Percentiles rank a stretch among this genome's conserved stretches.
Conservation (phyloP, 208 protist species). For the Hexamita inflata region DNA sequence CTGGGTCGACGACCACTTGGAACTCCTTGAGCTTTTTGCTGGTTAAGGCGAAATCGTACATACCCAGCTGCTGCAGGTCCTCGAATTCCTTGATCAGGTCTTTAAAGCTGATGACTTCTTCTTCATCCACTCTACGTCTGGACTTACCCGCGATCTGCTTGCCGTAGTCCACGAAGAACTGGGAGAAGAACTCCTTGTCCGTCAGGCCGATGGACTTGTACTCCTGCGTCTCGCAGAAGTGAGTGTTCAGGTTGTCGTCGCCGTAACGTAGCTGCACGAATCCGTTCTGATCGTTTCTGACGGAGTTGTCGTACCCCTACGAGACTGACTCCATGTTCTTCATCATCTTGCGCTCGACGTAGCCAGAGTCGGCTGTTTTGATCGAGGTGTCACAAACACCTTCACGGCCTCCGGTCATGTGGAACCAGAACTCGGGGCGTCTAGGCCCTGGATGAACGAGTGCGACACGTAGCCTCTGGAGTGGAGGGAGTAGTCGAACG, state of each 20-base stretch:
- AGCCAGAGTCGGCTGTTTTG: conserved; percentile 99
- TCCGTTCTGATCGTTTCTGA: conserved; percentile 68
- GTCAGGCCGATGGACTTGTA: conserved; percentile 38
- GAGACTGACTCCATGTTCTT: conserved; percentile 89
- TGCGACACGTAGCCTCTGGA: conserved; percentile 87
- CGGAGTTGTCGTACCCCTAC: conserved; percentile 89
- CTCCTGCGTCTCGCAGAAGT: conserved; percentile 62
- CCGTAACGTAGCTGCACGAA: conserved; percentile 89
- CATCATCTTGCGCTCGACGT: conserved; percentile 96
- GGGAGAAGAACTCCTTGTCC: conserved; percentile 28
- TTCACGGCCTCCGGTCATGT: conserved; percentile 79
- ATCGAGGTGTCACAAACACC: conserved; percentile 94
- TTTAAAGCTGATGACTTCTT: no score
- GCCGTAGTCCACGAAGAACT: conserved; percentile 34
- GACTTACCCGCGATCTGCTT: conserved; percentile 27
- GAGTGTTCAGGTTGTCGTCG: conserved; percentile 87
- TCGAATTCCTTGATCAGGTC: no score
- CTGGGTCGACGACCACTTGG: not conserved
- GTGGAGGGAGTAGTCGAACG: conserved; percentile 66
- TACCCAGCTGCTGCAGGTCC: no score
- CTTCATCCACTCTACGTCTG: no score
- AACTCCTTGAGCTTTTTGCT: no score
- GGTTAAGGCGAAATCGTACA: no score
- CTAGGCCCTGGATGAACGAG: conserved; percentile 88
- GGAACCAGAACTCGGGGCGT: conserved; percentile 97